These are phyloP conservation scores for Heteromeles arbutifolia DNA, from an alignment of 306 rosid species.

Conservation along the genomic window DNA sequence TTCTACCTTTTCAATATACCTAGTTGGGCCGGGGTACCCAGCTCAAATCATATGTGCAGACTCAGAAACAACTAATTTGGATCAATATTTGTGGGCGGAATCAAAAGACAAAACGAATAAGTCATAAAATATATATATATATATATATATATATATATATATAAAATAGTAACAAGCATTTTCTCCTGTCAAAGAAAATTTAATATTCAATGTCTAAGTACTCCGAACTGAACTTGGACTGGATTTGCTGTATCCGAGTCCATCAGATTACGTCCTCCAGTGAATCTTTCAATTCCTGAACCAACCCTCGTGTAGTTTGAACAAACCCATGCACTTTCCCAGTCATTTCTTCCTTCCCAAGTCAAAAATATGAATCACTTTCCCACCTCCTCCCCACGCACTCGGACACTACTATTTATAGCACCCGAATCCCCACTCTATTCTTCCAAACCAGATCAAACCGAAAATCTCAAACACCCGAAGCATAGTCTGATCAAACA, in stretches of 20 bases:
- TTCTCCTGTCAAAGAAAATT: not conserved
- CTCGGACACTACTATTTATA: not conserved
- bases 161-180: not conserved
- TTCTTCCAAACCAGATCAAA: not conserved
- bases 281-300: not conserved
- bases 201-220: not conserved
- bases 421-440: not conserved
- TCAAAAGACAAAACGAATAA: not conserved
- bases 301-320: not conserved
- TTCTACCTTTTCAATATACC: too few relatives aligned
- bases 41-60: not conserved
- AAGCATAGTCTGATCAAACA: not conserved
- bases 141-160: too few relatives aligned
- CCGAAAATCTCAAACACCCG: not conserved
- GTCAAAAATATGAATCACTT: not conserved
- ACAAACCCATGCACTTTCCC: not conserved
- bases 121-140: too few relatives aligned
- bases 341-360: not conserved
- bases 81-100: not conserved
- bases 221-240: not conserved
- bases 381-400: not conserved
- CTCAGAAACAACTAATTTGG: not conserved
- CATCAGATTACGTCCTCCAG: not conserved
- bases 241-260: not conserved
- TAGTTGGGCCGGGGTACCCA: not conserved